Base-by-base conservation (phyloP, 2,329 filamentous ascomycete species). In the Hymenoscyphus occultus region DNA sequence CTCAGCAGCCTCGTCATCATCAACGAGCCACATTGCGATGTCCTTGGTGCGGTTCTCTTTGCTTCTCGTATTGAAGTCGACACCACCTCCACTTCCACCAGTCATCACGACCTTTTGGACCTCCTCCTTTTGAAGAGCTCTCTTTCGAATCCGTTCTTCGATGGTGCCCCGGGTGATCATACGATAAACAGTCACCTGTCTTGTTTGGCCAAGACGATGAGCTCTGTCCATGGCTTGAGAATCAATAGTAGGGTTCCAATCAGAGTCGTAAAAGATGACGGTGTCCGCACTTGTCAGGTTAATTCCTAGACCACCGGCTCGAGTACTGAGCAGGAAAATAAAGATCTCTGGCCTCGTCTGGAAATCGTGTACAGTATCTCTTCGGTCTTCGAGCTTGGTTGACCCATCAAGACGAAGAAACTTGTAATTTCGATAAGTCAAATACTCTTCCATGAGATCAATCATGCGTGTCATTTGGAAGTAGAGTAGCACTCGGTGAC, bases 381-480 rank as follows among this genome's bases (percentile, higher is more conserved):
- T 90, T 77, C 95, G 88, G 77, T 99, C 95, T 77, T 99, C 95
- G 61, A 99, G 84, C 78, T 98, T 99, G 56, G 95, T 99, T 19
- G 93, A 97, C 75, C 95, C 95, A 74, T 99, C 95, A 56, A 99
- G 84, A 66, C 95, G 91, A 74, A 94, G 96, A 80, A 97, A 99
- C 78, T 96, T 97, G 88, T 97, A 98, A 80, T 98, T 97, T 76
- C 95, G 92, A 80, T 98, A 98, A 0, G 95, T 98, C 65, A 99
- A 83, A 73, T 98, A 99, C 79, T 99, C 95, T 77, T 99, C 95
- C 91, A 98, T 98, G 67, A 99, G 82, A 77, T 99, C 94, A 75
- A 99, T 98, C 95, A 99, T 99, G 75, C 92, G 91, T 3, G 95
- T 99, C 95, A 99, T 99, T 82, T 99, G 95, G 91, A 99, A 99